Evolutionary conservation across 1,284 basidiomycete genomes (phyloP).

Genomic region (Naganishia liquefaciens): DNA sequence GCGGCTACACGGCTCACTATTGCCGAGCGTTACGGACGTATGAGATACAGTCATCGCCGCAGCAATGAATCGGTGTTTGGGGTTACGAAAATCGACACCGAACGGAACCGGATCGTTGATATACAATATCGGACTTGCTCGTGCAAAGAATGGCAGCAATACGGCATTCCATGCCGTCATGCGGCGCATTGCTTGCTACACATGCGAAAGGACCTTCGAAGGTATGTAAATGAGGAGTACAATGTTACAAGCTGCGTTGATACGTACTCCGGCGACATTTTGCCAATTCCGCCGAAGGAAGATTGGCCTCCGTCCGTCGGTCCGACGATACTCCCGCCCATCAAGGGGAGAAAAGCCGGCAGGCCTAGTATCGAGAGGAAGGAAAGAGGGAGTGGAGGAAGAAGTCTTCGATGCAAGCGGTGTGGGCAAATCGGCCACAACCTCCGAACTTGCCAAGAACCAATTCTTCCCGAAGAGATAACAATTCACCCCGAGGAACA

Average conservation of each 20-base stretch:
- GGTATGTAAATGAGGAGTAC: not conserved
- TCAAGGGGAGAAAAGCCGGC: not conserved
- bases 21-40: not conserved
- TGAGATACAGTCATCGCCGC: not conserved
- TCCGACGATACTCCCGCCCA: not conserved
- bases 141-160: conserved; percentile 1
- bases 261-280: not conserved
- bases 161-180: not conserved
- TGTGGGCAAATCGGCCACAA: too few relatives aligned
- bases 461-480: too few relatives aligned
- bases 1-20: not conserved
- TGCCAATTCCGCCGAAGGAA: not conserved
- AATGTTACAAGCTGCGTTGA: not conserved
- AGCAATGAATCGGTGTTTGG: not conserved
- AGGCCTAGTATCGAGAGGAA: not conserved
- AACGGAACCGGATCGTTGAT: not conserved
- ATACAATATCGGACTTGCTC: not conserved
- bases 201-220: not conserved
- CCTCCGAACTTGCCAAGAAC: too few relatives aligned
- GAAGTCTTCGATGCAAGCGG: too few relatives aligned
- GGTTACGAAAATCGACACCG: not conserved
- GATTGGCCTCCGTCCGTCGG: not conserved
- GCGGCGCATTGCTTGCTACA: not conserved
- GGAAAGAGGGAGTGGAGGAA: too few relatives aligned
- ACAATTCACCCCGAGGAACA: too few relatives aligned